These are phyloP conservation scores for Myxozyma neotropica DNA, from an alignment of 805 yeast genomes.

Conservation along the genomic window DNA sequence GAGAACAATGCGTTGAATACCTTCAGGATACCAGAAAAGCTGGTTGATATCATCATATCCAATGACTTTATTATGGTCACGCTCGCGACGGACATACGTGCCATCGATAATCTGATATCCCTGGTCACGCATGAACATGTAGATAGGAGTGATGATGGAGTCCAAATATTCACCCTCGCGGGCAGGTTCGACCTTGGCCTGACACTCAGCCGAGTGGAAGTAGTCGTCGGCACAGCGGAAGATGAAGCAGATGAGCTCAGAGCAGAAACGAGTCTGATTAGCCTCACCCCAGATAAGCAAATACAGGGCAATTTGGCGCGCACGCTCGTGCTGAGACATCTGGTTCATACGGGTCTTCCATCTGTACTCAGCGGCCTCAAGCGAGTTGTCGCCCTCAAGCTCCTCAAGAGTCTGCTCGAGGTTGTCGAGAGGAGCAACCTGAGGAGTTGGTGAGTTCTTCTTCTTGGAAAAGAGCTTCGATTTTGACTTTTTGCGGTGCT, in stretches of 20 bases:
- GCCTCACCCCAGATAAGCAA: conserved; percentile 77
- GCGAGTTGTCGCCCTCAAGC: conserved; percentile 65
- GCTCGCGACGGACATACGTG: conserved; percentile 60
- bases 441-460: conserved; percentile 48
- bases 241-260: conserved; percentile 88
- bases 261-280: conserved; percentile 84
- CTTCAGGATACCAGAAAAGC: conserved; percentile 99
- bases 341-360: conserved; percentile 71
- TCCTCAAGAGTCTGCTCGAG: conserved; percentile 63
- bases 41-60: conserved; percentile 98
- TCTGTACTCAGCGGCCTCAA: conserved; percentile 77
- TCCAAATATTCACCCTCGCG: conserved; percentile 78
- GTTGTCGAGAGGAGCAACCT: conserved; percentile 54
- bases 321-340: conserved; percentile 58
- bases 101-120: conserved; percentile 62
- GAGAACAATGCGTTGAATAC: conserved; percentile 86
- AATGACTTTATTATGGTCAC: conserved; percentile 63
- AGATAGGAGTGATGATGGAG: conserved; percentile 89
- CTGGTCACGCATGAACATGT: conserved; percentile 67
- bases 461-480: conserved; percentile 39
- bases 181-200: conserved; percentile 57
- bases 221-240: conserved; percentile 95
- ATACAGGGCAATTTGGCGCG: conserved; percentile 65
- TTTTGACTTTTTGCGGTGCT: conserved; percentile 53
- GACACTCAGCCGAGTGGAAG: conserved; percentile 84